A percentile compares a stretch with the other conserved stretches of the same genome.
These are phyloP conservation scores for Malassezia psittaci DNA, from an alignment of 1,284 basidiomycete genomes.

Conservation along the genomic window DNA sequence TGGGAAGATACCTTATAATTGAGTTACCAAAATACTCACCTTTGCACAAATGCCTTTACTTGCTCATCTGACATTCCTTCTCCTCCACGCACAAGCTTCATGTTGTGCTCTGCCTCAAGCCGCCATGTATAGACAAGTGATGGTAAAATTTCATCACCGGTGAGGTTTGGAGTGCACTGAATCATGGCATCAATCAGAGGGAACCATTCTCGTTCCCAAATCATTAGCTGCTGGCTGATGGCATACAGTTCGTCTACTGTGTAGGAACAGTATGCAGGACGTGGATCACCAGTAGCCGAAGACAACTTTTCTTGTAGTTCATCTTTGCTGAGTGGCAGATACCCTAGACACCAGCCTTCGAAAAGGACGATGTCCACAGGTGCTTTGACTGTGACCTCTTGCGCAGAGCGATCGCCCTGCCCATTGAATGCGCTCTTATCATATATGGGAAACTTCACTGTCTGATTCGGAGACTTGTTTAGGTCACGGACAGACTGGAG, in stretches of 20 bases:
- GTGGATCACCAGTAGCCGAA: neutral
- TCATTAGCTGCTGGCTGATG: slow-evolving; percentile 57
- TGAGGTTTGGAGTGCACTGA: slow-evolving; percentile 49
- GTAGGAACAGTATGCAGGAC: slow-evolving; percentile 35
- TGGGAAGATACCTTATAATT: slow-evolving; percentile 21
- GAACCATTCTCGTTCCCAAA: slow-evolving; percentile 61
- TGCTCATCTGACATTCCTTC: slow-evolving; percentile 71
- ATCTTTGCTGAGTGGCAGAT: slow-evolving; percentile 32
- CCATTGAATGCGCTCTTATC: slow-evolving; percentile 73
- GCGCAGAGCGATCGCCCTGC: slow-evolving; percentile 65
- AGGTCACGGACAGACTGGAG: slow-evolving; percentile 54
- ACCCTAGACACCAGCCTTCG: slow-evolving; percentile 57
- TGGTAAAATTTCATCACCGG: neutral
- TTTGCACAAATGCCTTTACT: slow-evolving; percentile 57
- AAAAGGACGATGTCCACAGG: slow-evolving; percentile 69
- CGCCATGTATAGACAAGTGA: slow-evolving; percentile 57
- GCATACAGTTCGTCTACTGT: slow-evolving; percentile 54
- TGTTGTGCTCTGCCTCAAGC: slow-evolving; percentile 70
- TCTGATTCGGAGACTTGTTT: neutral
- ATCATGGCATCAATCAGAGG: slow-evolving; percentile 59
- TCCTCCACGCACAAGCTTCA: slow-evolving; percentile 73
- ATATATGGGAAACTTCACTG: slow-evolving; percentile 62
- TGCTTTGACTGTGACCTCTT: slow-evolving; percentile 52
- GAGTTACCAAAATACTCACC: slow-evolving; percentile 5
- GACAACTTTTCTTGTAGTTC: slow-evolving; percentile 48